Base-by-base conservation (phyloP, 345 rosid genomes). In the Excoecaria agallocha region DNA sequence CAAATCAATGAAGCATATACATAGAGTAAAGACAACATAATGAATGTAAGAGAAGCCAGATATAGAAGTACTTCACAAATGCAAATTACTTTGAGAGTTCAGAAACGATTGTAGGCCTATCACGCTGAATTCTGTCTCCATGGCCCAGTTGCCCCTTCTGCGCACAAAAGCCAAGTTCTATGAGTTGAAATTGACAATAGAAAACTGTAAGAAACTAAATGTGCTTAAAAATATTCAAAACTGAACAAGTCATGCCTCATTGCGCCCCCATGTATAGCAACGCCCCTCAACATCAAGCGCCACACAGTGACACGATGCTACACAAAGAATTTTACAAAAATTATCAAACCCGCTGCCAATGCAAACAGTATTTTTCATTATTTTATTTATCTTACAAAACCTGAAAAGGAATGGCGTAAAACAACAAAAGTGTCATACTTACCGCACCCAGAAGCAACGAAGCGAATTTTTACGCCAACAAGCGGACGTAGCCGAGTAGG, bases 111-210 rank as follows among this genome's bases (percentile, higher is more conserved):
- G 97, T 95, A 1, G 99, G 99, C 76, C 96, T 85, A 76, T 93
- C 98, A 15, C 98, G 97, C 88, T 84, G 98, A 35, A 91, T 84
- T 78, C 56, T 81, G 85, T 95, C 99, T 75, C 98, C 99, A 77
- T 95, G 99, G 58, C 99, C 99, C 71, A 95, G 85, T 71, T 95
- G 99, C 59, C 97, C 99, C 81, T 86, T 95, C 99, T 95, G 89
- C 77, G 80, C 54, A 83, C 38, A 81, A 49, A 82, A 82, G 5
- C 19, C 17, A 72, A 82, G 71, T 68, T 69, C 55, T 43, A 45
- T 73, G 22, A 85, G 50, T 69, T 65, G 12, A 66, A 12, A 68
- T 20, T 15, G 51, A 55, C 50, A 17, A 9, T 66, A 20, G 15
- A 7, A 77, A 69, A 73, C 59, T 19, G 75, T 45, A 9, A 24